Conservation (phyloP, 2,329 filamentous ascomycete genomes). For the Alternaria hordeiaustralica region DNA sequence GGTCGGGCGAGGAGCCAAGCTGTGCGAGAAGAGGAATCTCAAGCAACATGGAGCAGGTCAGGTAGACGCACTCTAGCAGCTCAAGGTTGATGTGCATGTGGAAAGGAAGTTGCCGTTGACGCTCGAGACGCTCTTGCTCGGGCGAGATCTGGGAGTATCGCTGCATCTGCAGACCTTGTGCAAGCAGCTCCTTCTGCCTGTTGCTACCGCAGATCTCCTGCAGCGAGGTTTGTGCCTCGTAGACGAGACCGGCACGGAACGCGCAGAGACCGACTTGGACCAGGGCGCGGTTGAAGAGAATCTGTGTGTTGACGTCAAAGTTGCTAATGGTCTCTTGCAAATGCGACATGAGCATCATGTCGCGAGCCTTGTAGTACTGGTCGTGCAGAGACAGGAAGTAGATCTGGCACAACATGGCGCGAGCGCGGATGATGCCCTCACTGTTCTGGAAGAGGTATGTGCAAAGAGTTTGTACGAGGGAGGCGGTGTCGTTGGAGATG, state of each 20-base stretch:
- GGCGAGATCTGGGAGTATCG: conserved; percentile 94
- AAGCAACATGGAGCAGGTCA: conserved; percentile 98
- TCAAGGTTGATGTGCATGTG: conserved; percentile 99
- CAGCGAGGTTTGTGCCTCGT: conserved; percentile 95
- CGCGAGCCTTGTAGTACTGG: conserved; percentile 95
- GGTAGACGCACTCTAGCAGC: conserved; percentile 95
- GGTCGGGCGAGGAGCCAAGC: conserved; percentile 92
- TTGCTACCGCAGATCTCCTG: conserved; percentile 98
- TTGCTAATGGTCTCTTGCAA: conserved; percentile 95
- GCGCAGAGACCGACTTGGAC: conserved; percentile 98
- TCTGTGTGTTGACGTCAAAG: conserved; percentile 97
- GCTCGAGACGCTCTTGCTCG: conserved; percentile 96
- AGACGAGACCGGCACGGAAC: conserved; percentile 95
- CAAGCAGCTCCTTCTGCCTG: conserved; percentile 95
- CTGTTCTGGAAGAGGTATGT: conserved; percentile 94
- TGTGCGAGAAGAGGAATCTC: conserved; percentile 97
- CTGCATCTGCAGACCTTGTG: conserved; percentile 98
- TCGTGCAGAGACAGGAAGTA: conserved; percentile 98
- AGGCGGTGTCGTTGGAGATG: conserved; percentile 70
- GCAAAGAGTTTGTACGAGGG: conserved; percentile 85
- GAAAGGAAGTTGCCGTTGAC: conserved; percentile 97
- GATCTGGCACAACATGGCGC: conserved; percentile 97
- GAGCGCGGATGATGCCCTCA: conserved; percentile 93
- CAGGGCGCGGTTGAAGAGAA: conserved; percentile 96
- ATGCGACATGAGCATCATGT: conserved; percentile 99